phyloP scores from a whole-genome alignment of 257 asterid genomes.

The Solanum commersonii region DNA sequence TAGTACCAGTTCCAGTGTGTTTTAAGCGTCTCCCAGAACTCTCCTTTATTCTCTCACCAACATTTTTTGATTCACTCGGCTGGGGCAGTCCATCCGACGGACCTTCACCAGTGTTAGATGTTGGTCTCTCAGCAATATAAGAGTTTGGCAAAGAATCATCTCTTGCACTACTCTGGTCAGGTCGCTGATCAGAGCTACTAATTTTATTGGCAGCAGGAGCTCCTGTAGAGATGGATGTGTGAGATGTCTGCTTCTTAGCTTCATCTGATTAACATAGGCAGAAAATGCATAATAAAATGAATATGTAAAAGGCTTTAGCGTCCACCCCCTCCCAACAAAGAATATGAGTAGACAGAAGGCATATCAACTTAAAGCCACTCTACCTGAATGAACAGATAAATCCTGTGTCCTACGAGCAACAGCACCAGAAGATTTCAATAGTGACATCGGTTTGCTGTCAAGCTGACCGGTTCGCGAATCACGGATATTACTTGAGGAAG shows the following conservation, averaged over 20 bases:
- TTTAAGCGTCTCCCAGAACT: constrained; percentile 42
- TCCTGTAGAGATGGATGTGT: constrained; percentile 8
- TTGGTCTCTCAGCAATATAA: constrained; percentile 26
- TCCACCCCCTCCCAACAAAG: neutral
- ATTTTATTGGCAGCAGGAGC: constrained; percentile 27
- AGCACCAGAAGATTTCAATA: constrained; percentile 49
- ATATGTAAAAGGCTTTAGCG: neutral
- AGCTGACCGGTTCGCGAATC: constrained; percentile 35
- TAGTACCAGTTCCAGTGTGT: constrained; percentile 14
- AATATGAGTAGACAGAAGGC: neutral
- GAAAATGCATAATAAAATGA: neutral
- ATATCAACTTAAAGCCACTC: neutral
- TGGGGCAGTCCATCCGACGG: constrained; percentile 36
- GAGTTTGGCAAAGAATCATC: constrained; percentile 29
- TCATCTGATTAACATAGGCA: constrained; percentile 42
- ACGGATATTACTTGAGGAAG: constrained; percentile 25
- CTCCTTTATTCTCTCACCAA: constrained; percentile 45
- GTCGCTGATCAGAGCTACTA: constrained; percentile 29
- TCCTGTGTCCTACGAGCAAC: constrained; percentile 41
- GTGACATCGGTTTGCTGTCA: constrained; percentile 38
- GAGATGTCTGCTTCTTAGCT: constrained; percentile 44
- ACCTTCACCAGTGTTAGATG: constrained; percentile 31
- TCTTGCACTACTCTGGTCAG: constrained; percentile 28
- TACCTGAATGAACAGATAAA: constrained; percentile 37
- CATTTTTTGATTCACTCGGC: constrained; percentile 31